Conservation (phyloP, 2,329 filamentous ascomycete species). For the Dryadomyces sulphureus region DNA sequence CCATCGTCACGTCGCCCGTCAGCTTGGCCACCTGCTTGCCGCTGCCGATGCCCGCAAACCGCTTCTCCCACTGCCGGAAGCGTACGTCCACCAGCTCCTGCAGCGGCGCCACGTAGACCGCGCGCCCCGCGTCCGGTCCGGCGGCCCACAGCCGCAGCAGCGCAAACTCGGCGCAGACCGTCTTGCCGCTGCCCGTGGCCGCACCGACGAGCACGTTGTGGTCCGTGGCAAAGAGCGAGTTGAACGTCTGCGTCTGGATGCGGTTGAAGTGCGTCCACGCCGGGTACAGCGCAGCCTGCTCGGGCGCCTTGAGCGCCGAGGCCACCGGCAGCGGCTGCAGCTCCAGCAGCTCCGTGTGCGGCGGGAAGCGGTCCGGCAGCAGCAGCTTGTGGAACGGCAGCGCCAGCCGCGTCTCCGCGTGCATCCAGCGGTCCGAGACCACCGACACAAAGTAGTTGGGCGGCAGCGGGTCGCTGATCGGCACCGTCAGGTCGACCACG, state of each 20-base stretch:
- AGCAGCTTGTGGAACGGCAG: slow-evolving; percentile 93
- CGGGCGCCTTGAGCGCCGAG: slow-evolving; percentile 73
- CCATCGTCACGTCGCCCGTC: slow-evolving; percentile 80
- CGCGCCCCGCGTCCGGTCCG: slow-evolving; percentile 45
- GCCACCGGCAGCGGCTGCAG: slow-evolving; percentile 79
- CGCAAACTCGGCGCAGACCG: slow-evolving; percentile 89
- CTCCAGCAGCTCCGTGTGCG: slow-evolving; percentile 83
- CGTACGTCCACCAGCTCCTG: slow-evolving; percentile 81
- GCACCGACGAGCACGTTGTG: slow-evolving; percentile 89
- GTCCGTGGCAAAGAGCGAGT: slow-evolving; percentile 77
- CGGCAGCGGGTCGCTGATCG: slow-evolving; percentile 94
- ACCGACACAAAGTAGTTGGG: slow-evolving; percentile 97
- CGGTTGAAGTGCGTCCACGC: slow-evolving; percentile 87
- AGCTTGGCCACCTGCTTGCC: slow-evolving; percentile 88
- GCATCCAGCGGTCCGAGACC: slow-evolving; percentile 95
- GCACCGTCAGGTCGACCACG: slow-evolving; percentile 87
- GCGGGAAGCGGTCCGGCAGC: slow-evolving; percentile 86
- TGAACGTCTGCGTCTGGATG: slow-evolving; percentile 94
- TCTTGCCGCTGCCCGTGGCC: slow-evolving; percentile 93
- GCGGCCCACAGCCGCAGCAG: slow-evolving; percentile 69
- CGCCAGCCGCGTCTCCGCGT: slow-evolving; percentile 83
- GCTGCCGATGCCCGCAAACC: slow-evolving; percentile 56
- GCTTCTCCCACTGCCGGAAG: slow-evolving; percentile 70
- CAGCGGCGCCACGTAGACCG: slow-evolving; percentile 88
- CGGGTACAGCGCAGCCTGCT: slow-evolving; percentile 69